Conservation (phyloP, 495 filamentous ascomycete genomes). For the Penicillium odoratum region DNA sequence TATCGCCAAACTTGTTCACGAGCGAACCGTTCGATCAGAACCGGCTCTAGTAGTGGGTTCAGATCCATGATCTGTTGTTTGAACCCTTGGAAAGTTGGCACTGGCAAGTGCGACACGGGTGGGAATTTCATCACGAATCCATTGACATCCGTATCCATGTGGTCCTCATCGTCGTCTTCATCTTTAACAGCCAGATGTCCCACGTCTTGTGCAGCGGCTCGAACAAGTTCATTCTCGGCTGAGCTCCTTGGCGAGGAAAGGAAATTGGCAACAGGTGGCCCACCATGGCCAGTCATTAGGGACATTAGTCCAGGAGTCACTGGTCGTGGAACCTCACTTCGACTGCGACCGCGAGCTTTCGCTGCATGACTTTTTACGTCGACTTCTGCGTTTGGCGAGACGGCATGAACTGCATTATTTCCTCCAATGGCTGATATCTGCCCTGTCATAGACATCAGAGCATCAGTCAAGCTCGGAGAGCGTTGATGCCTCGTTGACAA, state of each 20-base stretch:
- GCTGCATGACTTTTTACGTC: conserved; percentile 53
- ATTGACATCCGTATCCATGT: conserved; percentile 41
- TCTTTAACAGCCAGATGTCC: conserved; percentile 32
- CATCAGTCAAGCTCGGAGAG: conserved; percentile 63
- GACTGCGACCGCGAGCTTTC: conserved; percentile 66
- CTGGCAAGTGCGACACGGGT: conserved; percentile 48
- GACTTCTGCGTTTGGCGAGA: conserved; percentile 49
- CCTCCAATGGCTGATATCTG: conserved; percentile 64
- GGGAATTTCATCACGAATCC: conserved; percentile 51
- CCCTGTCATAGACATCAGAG: conserved; percentile 62
- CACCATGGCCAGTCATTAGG: conserved; percentile 50
- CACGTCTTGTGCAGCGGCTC: neutral
- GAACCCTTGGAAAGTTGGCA: conserved; percentile 77
- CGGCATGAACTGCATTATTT: conserved; percentile 53
- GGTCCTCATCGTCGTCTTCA: conserved; percentile 48
- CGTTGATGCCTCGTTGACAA: conserved; percentile 52
- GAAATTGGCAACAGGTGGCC: conserved; percentile 48
- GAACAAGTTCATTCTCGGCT: conserved; percentile 7
- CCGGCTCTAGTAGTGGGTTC: conserved; percentile 67
- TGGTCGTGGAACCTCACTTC: conserved; percentile 66
- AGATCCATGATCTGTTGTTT: conserved; percentile 68
- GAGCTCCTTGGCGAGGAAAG: conserved; percentile 33
- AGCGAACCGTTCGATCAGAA: conserved; percentile 79
- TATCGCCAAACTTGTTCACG: conserved; percentile 78
- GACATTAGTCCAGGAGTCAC: conserved; percentile 39